Evolutionary conservation across 345 rosid genomes (phyloP), one percentile per base, ranked within the genome.

Genomic region (Rubroshorea leprosula): DNA sequence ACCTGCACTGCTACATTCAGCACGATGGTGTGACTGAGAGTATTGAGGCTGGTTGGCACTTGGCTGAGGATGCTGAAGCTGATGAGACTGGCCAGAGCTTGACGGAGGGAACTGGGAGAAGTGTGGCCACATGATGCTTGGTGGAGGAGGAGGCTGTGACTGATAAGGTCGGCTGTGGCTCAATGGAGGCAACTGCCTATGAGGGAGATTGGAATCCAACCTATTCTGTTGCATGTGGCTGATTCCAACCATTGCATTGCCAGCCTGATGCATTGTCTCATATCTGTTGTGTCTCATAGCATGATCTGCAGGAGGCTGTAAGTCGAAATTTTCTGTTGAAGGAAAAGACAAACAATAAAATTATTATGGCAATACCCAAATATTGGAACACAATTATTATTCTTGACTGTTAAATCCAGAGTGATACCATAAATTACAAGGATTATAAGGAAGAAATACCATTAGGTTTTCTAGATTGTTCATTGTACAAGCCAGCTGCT

Each of bases 401-500:
- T 9, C 31, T 8, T 5, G 21, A 57, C 16, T 4, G 5, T 15
- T 44, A 24, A 11, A 59, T 27, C 16, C 4, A 27, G 5, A 27
- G 31, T 3, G 31, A 27, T 8, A 27, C 8, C 31, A 27, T 27
- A 27, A 27, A 27, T n/a, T n/a, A n/a, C n/a, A n/a, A n/a, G n/a
- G n/a, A n/a, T n/a, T n/a, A n/a, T n/a, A n/a, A n/a, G n/a, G 46
- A 47, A 6, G 6, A 3, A 24, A 14, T 61, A 75, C 82, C 81
- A 55, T 63, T 61, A 39, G 57, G 39, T 21, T 64, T 71, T 55
- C 57, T 64, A 57, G 53, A 21, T 57, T 70, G 68, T 54, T 68
- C 77, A 58, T 65, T 63, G 70, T 62, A 72, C 56, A 83, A 57
- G 57, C 82, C 78, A 57, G 83, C 83, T 5, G 78, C 65, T 19